Evolutionary conservation across 345 rosid species (phyloP), one percentile per base, ranked within the genome.

Genomic region (Orychophragmus violaceus): DNA sequence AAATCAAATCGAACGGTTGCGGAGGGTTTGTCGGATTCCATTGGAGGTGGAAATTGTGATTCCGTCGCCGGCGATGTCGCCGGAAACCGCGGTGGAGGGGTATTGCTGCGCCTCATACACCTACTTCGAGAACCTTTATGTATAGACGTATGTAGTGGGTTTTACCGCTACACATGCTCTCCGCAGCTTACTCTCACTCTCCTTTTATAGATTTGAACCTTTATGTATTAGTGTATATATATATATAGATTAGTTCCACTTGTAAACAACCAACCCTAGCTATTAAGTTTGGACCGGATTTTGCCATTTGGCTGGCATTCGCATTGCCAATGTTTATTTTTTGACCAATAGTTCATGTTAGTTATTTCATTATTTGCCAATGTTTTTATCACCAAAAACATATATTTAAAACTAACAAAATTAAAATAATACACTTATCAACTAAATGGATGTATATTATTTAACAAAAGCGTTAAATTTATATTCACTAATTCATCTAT

Each of bases 171-270:
- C 22, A 55, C 55, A 50, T 64, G 29, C 64, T 62, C 48, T 62
- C 32, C 17, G 64, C 13, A 16, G 27, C 24, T 17, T 59, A 62
- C 19, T 65, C 55, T 54, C 27, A n/a, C 32, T 22, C 27, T 66
- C 72, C 51, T 66, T 73, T 66, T 73, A 73, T 73, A 73, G 68
- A 73, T 32, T 2, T 73, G 30, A 51, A 49, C 3, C 48, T 21
- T 21, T 72, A 58, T 22, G 6, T 39, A 3, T 48, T 21, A 22
- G 14, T 48, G 53, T 22, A 16, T 51, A 2, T 49, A 6, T 69
- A 55, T 36, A 11, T 25, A 32, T 10, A 53, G 1, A 16, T 5
- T 2, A 7, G 3, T n/a, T 17, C 64, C 59, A 71, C 76, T 71
- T 64, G 59, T 27, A 41, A 16, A 32, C 28, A 12, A 24, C 11